phyloP scores from a whole-genome alignment of 441 rosid genomes.

The Omphalea diandra region DNA sequence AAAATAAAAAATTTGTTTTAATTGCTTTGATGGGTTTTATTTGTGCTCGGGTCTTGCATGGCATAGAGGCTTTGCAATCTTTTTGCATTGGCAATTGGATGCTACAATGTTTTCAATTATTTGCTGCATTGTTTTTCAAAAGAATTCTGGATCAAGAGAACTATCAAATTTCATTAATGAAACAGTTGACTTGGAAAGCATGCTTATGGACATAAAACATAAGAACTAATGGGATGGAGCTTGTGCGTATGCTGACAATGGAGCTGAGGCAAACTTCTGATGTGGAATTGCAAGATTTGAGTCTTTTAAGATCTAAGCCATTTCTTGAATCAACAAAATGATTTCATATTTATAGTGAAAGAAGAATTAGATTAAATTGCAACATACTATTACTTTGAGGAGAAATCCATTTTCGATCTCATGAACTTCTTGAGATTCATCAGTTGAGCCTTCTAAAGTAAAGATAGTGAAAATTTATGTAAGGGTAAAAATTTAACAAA shows the following conservation, averaged over 20 bases:
- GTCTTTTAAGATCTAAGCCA: not conserved
- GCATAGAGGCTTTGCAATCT: not conserved
- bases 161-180: not conserved
- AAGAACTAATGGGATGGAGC: too few species aligned
- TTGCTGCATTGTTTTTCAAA: not conserved
- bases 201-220: not conserved
- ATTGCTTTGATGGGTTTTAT: not conserved
- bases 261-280: too few species aligned
- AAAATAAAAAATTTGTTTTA: not conserved
- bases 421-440: too few species aligned
- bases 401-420: too few species aligned
- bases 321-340: not conserved
- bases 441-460: too few species aligned
- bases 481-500: too few species aligned
- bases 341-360: not conserved
- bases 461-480: too few species aligned
- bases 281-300: too few species aligned
- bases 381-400: not conserved
- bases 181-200: not conserved
- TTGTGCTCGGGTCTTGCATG: not conserved
- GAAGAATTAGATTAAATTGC: not conserved
- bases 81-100: not conserved
- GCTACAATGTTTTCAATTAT: not conserved
- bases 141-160: not conserved
- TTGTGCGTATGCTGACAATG: too few species aligned